Base-by-base conservation (phyloP, 2,329 filamentous ascomycete genomes). In the Grosmannia serpens region DNA sequence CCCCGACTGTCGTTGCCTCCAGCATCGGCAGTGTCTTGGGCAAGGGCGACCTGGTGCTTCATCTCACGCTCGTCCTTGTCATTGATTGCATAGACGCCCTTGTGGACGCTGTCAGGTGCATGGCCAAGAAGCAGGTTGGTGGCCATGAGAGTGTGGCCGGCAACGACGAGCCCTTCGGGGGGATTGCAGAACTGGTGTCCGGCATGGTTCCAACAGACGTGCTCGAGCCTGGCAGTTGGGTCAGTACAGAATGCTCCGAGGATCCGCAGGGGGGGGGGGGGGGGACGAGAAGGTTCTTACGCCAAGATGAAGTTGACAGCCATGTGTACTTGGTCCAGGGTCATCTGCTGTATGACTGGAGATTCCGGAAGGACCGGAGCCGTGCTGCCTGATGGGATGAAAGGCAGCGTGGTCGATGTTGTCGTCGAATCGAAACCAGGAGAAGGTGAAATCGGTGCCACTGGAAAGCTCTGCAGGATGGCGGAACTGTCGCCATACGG, bases 251-350 rank as follows among this genome's bases (percentile, higher is more conserved):
- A 35, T 24, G 9, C 26, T 11, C n/a, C 10, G 22, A 20, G 10
- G 41, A 44, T n/a, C 13, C 20, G 13, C 24, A n/a, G 9, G 24
- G n/a, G 44, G 22, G 41, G n/a, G 33, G 8, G n/a, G 57, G 51
- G 7, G 17, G 53, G 38, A 44, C 44, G 41, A 49, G 8, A 11
- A 53, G 41, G 5, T 24, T 59, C 76, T 63, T 70, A 81, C 78
- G 75, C 73, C 26, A 81, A 69, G 59, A 81, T 78, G 57, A 81
- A 79, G 67, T 81, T 81, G 62, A 81, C 73, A 22, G 72, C 76
- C 50, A 70, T 68, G 49, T 76, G 73, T 35, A 75, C 76, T 63
- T 80, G 71, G 4, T 68, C 67, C 1, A 67, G 65, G 6, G 69
- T 71, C 59, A 72, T 67, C 53, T 67, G 67, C 15, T 65, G 60